Conservation (phyloP, 139 green algal species). For the Astrephomene gubernaculifera region DNA sequence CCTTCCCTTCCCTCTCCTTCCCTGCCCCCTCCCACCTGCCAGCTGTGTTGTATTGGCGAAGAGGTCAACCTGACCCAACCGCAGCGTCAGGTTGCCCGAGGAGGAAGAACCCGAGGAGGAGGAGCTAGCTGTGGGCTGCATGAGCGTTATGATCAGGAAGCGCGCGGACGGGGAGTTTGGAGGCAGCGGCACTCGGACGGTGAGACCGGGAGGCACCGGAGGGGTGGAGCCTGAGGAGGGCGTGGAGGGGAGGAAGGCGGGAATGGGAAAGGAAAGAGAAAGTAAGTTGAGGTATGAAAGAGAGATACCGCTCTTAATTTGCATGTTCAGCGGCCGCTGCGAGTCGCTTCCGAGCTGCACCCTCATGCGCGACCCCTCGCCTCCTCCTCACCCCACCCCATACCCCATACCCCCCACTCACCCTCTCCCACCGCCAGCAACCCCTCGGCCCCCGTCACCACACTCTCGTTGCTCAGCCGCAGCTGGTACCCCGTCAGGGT, state of each 20-base stretch:
- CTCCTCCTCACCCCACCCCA: background rate
- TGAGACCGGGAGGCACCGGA: background rate
- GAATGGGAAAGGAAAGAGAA: background rate
- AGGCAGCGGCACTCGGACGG: slow-evolving; percentile 9
- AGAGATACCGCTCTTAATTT: too few relatives aligned
- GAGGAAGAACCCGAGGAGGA: background rate
- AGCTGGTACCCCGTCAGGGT: slow-evolving; percentile 12
- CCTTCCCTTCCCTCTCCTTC: too few relatives aligned
- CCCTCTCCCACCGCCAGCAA: background rate
- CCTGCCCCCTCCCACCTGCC: background rate
- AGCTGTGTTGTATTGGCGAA: background rate
- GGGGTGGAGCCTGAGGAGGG: background rate
- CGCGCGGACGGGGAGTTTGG: background rate
- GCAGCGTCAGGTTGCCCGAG: background rate
- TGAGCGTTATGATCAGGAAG: slow-evolving; percentile 12
- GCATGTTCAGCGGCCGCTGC: too few relatives aligned
- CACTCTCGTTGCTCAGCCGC: background rate
- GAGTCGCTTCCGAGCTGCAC: too few relatives aligned
- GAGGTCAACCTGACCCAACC: slow-evolving; percentile 35
- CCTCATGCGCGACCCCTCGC: background rate
- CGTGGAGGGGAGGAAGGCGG: background rate
- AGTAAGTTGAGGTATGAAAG: too few relatives aligned
- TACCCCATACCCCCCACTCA: background rate
- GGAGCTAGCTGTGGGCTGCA: background rate
- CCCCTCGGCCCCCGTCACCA: background rate